A percentile compares a stretch with the other conserved stretches of the same genome.
These are phyloP conservation scores for Millerago galiae DNA, from an alignment of 805 yeast species.

Conservation along the genomic window DNA sequence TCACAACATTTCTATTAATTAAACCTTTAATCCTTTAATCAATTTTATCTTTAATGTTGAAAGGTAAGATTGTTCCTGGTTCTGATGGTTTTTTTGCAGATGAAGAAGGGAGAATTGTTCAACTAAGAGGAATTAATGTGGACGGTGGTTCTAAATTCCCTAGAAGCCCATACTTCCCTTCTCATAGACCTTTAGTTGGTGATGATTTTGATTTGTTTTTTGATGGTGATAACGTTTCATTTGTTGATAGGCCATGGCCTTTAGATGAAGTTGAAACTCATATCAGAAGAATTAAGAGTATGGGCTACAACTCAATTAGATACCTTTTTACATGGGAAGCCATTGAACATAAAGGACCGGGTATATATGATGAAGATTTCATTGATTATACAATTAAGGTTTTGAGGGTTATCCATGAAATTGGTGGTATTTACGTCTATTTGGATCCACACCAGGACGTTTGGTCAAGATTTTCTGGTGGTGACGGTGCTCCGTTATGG, in stretches of 20 bases:
- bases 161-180: constrained; percentile 39
- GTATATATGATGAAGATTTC: constrained; percentile 69
- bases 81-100: constrained; percentile 53
- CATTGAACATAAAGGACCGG: constrained; percentile 84
- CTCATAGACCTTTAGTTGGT: constrained; percentile 26
- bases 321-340: constrained; percentile 90
- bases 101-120: constrained; percentile 48
- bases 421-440: constrained; percentile 74
- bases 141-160: constrained; percentile 77
- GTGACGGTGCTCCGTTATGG: constrained; percentile 94
- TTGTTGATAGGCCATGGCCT: constrained; percentile 78
- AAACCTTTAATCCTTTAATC: not conserved
- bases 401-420: constrained; percentile 45
- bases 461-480: constrained; percentile 86
- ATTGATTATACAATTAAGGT: constrained; percentile 63
- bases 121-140: constrained; percentile 73
- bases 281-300: constrained; percentile 58
- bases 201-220: constrained; percentile 41
- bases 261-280: constrained; percentile 67
- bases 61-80: constrained; percentile 29
- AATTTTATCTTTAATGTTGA: not conserved
- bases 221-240: constrained; percentile 71
- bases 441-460: constrained; percentile 92
- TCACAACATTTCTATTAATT: too few relatives aligned
- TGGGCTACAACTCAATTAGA: constrained; percentile 80